Evolutionary conservation across 2,329 filamentous ascomycete species (phyloP).

Genomic region (Pezicula radicicola): DNA sequence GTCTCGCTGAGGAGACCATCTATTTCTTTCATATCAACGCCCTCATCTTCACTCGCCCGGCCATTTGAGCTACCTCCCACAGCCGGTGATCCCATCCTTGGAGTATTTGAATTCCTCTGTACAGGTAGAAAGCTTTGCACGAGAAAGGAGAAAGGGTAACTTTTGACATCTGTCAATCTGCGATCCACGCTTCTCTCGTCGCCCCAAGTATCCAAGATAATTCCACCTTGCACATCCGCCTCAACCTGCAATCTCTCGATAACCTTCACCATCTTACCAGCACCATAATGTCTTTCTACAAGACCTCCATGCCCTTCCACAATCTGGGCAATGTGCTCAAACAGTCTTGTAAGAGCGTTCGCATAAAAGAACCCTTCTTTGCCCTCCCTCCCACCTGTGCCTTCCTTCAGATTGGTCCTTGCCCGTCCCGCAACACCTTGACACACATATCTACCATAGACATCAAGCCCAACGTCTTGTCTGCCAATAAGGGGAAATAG

Average conservation of each 20-base stretch:
- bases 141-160: slow-evolving; percentile 94
- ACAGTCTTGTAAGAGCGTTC: slow-evolving; percentile 83
- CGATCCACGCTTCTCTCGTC: slow-evolving; percentile 84
- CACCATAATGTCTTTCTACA: slow-evolving; percentile 91
- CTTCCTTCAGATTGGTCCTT: slow-evolving; percentile 73
- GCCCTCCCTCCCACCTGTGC: slow-evolving; percentile 51
- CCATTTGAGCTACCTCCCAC: slow-evolving; percentile 47
- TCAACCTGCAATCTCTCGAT: slow-evolving; percentile 92
- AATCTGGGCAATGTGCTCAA: slow-evolving; percentile 97
- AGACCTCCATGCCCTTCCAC: slow-evolving; percentile 87
- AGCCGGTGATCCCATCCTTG: slow-evolving; percentile 75
- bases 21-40: slow-evolving; percentile 95
- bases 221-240: slow-evolving; percentile 93
- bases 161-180: slow-evolving; percentile 91
- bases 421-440: slow-evolving; percentile 87
- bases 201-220: slow-evolving; percentile 91
- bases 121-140: slow-evolving; percentile 87
- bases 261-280: slow-evolving; percentile 90
- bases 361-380: slow-evolving; percentile 90
- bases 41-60: slow-evolving; percentile 78
- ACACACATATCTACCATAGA: slow-evolving; percentile 94
- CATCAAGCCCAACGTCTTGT: slow-evolving; percentile 84
- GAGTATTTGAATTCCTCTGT: slow-evolving; percentile 61
- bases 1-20: slow-evolving; percentile 86
- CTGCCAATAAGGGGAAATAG: slow-evolving; percentile 91